These are phyloP conservation scores for Tylopilus subfusipes DNA, from an alignment of 768 basidiomycete species.

Conservation along the genomic window DNA sequence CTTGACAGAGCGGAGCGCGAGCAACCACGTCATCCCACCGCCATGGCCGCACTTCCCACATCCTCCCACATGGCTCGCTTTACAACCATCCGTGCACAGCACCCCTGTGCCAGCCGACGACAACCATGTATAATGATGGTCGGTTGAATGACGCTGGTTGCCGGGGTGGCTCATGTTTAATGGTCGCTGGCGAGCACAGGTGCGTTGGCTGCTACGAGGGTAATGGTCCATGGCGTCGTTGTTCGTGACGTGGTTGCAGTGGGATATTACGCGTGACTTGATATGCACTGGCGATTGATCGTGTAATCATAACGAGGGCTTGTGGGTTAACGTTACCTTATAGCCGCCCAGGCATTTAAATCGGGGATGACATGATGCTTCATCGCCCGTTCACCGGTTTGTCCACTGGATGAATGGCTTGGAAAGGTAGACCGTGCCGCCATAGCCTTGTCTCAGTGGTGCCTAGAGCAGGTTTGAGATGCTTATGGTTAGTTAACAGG, in stretches of 20 bases:
- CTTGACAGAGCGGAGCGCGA: not conserved
- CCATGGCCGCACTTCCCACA: not conserved
- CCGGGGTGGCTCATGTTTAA: slow-evolving; percentile 8
- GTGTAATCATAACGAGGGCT: not conserved
- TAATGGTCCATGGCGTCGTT: not conserved
- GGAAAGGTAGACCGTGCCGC: no score
- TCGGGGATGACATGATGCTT: not conserved
- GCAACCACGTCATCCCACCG: not conserved
- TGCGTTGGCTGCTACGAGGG: not conserved
- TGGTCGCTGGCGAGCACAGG: not conserved
- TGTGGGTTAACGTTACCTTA: no score
- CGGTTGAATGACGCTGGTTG: slow-evolving; percentile 3
- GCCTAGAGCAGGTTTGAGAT: not conserved
- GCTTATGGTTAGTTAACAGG: not conserved
- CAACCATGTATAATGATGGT: not conserved
- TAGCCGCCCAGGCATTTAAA: not conserved
- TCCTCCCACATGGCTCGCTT: not conserved
- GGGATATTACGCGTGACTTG: not conserved
- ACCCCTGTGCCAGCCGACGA: not conserved
- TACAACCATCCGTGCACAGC: slow-evolving; percentile 8
- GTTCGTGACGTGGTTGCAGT: not conserved
- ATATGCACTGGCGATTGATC: not conserved
- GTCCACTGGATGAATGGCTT: not conserved
- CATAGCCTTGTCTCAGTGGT: not conserved
- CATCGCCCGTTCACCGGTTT: not conserved